Evolutionary conservation across 768 basidiomycete genomes (phyloP).

Genomic region (Gyrodon lividus): DNA sequence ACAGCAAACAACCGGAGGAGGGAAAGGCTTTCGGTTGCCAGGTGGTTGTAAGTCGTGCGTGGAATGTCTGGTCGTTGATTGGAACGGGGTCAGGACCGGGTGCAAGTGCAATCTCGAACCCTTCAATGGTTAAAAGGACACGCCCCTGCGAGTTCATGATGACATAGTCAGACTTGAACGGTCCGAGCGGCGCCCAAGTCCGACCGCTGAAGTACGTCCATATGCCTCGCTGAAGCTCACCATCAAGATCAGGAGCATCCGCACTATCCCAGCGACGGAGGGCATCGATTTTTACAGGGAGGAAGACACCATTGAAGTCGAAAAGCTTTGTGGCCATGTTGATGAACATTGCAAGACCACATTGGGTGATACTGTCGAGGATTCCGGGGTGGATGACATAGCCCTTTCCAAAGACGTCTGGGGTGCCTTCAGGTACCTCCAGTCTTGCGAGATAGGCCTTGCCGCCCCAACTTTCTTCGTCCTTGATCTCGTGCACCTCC

Average conservation of each 20-base stretch:
- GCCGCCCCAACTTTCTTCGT: constrained; percentile 9
- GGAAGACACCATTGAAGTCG: constrained; percentile 12
- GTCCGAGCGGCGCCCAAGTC: constrained; percentile 9
- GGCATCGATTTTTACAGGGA: constrained; percentile 15
- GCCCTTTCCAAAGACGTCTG: constrained; percentile 10
- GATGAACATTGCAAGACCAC: constrained; percentile 13
- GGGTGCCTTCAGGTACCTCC: constrained; percentile 11
- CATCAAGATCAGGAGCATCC: constrained; percentile 9
- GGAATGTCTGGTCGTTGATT: constrained; percentile 10
- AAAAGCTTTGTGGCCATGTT: constrained; percentile 13
- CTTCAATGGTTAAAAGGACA: constrained; percentile 22
- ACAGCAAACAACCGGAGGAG: not conserved
- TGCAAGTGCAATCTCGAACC: constrained; percentile 19
- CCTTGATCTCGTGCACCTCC: constrained; percentile 4
- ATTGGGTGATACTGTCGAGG: constrained; percentile 17
- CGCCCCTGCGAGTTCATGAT: constrained; percentile 14
- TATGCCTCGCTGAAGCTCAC: constrained; percentile 4
- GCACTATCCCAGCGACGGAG: constrained; percentile 12
- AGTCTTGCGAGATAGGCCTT: constrained; percentile 13
- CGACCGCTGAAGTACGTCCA: constrained; percentile 12
- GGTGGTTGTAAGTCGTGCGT: constrained; percentile 17
- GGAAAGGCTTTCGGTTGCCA: constrained; percentile 21
- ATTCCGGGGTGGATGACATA: constrained; percentile 23
- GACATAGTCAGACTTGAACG: constrained; percentile 15
- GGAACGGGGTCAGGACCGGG: constrained; percentile 11